Conservation (phyloP, 1,139 yeast genomes). For the Lodderomyces metapsilosis region DNA sequence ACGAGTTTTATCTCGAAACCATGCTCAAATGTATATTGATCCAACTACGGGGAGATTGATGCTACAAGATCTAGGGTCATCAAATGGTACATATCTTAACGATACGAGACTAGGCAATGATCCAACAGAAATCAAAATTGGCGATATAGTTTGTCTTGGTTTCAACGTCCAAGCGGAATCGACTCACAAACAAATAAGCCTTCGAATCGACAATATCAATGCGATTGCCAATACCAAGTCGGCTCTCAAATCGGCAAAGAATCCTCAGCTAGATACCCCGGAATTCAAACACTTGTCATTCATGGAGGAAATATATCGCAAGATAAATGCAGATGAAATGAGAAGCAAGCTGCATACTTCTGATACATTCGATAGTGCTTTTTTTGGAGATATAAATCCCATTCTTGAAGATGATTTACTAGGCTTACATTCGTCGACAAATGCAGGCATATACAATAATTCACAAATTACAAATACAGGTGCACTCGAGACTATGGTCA, state of each 20-base stretch:
- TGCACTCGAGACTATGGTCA: constrained; percentile 43
- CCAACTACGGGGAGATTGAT: constrained; percentile 64
- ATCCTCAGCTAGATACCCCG: constrained; percentile 16
- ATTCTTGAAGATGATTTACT: constrained; percentile 59
- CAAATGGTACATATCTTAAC: constrained; percentile 93
- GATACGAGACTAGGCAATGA: constrained; percentile 66
- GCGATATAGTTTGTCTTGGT: constrained; percentile 84
- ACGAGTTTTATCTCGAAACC: constrained; percentile 87
- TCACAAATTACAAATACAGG: constrained; percentile 58
- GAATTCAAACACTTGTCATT: constrained; percentile 46
- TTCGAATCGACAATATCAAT: constrained; percentile 70
- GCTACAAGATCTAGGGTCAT: constrained; percentile 82
- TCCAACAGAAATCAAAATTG: constrained; percentile 63
- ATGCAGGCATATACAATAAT: constrained; percentile 63
- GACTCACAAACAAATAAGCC: constrained; percentile 83
- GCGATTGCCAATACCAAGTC: constrained; percentile 43
- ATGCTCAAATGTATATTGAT: constrained; percentile 85
- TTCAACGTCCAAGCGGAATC: constrained; percentile 84
- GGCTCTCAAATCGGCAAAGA: neutral
- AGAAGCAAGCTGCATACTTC: neutral
- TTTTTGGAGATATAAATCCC: constrained; percentile 75
- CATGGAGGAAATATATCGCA: constrained; percentile 37
- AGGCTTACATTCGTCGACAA: constrained; percentile 53
- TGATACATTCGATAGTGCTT: constrained; percentile 58
- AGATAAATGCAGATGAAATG: constrained; percentile 7